Percentiles rank a stretch among this genome's conserved stretches.
phyloP scores from a whole-genome alignment of 139 green algal genomes.

The Chlamydomonas schloesseri region DNA sequence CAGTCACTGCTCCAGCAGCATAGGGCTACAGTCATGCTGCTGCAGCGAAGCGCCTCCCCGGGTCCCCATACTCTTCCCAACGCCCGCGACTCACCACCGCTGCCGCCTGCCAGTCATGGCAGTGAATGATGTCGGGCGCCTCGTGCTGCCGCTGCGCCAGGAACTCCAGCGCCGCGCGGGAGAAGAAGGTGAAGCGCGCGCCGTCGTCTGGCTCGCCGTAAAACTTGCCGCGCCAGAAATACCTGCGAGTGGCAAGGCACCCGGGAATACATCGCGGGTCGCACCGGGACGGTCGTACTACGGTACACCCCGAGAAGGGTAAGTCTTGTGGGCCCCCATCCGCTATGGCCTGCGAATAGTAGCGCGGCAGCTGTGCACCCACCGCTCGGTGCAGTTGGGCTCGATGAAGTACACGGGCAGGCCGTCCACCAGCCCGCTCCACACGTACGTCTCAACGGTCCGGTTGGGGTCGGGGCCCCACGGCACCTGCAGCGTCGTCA shows the following conservation, averaged over 20 bases:
- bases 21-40: no score
- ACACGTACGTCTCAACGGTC: constrained; percentile 53
- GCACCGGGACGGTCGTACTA: no score
- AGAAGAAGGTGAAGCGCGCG: constrained; percentile 67
- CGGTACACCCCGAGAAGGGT: no score
- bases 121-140: constrained; percentile 73
- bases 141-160: constrained; percentile 58
- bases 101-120: constrained; percentile 93
- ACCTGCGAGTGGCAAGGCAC: not conserved
- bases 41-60: no score
- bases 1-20: no score
- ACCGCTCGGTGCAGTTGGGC: constrained; percentile 15
- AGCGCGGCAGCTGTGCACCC: no score
- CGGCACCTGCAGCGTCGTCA: constrained; percentile 39
- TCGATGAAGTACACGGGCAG: constrained; percentile 63
- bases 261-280: no score
- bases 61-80: no score
- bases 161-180: constrained; percentile 83
- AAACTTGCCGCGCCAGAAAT: constrained; percentile 51
- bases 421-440: constrained; percentile 63
- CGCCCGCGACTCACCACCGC: constrained; percentile 58
- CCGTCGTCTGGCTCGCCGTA: constrained; percentile 60
- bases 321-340: no score
- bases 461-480: constrained; percentile 33
- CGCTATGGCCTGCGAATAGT: no score